Evolutionary conservation across 2,329 filamentous ascomycete species (phyloP), one percentile per base, ranked within the genome.

Genomic region (Colletotrichum tropicicola): DNA sequence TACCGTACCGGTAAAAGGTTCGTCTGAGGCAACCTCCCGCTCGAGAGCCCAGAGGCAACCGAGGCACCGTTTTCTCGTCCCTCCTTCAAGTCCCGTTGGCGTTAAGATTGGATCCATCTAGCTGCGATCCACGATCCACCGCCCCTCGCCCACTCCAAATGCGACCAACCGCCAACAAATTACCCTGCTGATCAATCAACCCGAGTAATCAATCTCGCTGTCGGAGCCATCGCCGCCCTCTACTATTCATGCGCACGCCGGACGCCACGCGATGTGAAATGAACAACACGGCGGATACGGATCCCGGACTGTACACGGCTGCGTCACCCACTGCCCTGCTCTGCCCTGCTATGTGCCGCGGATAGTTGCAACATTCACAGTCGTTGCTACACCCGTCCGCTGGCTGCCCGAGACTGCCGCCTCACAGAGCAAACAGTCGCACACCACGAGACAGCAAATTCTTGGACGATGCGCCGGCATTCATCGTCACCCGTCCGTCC

Each of bases 121-220:
- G 60, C 32, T 54, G 56, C 43, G 43, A 61, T 65, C 27, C 61
- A 54, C 61, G 56, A 64, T 60, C 61, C 61, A 65, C 61, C 44
- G 25, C 19, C 27, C 43, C n/a, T 60, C 57, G 32, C 41, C 41
- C 41, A 54, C 49, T 49, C 44, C 41, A 54, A 21, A 61, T 61
- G 49, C 57, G 27, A 65, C 61, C 57, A 65, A 37, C 37, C 57
- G 54, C 35, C 61, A 45, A 39, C 44, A 51, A 60, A 55, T 21
- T 52, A 30, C 39, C 55, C 49, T 55, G 57, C 61, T 61, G 61
- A 61, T 65, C 61, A 41, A 39, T 59, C 54, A 57, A 28, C 32
- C 28, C 12, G 32, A 15, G 12, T 6, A 6, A 5, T 35, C 32
- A 19, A 48, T 41, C 32, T 13, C 39, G n/a, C 32, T 23, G 17